Percentiles rank a stretch among this genome's conserved stretches.
These are phyloP conservation scores for Fraxinus sp. DNA, from an alignment of 305 asterid species.

Conservation along the genomic window DNA sequence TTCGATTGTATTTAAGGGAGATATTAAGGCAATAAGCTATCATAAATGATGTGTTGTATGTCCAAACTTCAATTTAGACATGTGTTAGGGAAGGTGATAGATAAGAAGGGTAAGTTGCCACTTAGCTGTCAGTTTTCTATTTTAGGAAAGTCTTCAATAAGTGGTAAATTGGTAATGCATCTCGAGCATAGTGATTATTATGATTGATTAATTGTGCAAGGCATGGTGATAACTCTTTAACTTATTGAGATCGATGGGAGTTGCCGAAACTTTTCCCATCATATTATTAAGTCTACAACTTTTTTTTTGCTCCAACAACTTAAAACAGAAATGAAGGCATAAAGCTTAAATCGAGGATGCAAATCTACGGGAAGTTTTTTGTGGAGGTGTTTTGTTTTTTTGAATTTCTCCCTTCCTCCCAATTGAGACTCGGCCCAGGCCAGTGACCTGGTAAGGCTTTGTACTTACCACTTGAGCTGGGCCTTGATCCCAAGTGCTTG, in stretches of 20 bases:
- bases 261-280: conserved; percentile 1
- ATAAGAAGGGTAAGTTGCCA: neutral
- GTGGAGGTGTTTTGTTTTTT: neutral
- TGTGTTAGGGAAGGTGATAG: conserved; percentile 2
- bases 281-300: neutral
- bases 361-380: neutral
- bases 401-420: neutral
- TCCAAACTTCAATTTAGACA: neutral
- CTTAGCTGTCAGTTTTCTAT: conserved; percentile 16
- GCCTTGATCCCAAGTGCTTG: neutral
- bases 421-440: neutral
- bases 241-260: conserved; percentile 3
- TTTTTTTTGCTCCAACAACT: neutral
- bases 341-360: conserved; percentile 6
- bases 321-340: neutral
- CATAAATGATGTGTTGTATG: neutral
- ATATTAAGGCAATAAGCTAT: neutral
- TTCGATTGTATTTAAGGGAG: neutral
- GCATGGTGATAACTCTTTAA: neutral
- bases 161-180: neutral
- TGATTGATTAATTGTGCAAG: neutral
- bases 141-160: neutral
- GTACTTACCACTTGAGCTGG: neutral
- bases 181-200: conserved; percentile 7
- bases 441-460: neutral